Percentiles rank a stretch among this genome's conserved stretches.
These are phyloP conservation scores for Ophiostoma montium DNA, from an alignment of 2,329 filamentous ascomycete species.

Conservation along the genomic window DNA sequence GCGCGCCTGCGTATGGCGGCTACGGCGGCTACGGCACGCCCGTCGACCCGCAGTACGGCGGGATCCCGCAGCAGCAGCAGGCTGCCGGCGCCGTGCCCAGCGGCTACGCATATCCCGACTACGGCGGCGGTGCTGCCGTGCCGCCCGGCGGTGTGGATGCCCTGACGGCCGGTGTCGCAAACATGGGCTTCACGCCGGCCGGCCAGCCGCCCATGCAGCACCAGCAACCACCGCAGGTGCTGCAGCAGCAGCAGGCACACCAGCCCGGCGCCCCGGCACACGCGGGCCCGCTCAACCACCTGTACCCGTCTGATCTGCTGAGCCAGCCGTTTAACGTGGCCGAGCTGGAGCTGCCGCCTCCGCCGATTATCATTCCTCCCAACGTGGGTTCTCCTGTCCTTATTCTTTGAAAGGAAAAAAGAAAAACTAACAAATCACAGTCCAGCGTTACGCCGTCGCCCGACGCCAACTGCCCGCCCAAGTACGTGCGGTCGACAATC, in stretches of 20 bases:
- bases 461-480: conserved; percentile 77
- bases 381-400: conserved; percentile 52
- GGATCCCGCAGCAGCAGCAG: conserved; percentile 19
- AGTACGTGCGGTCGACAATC: conserved; percentile 89
- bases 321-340: conserved; percentile 88
- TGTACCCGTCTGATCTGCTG: conserved; percentile 83
- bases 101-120: conserved; percentile 55
- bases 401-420: neutral
- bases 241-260: conserved; percentile 32
- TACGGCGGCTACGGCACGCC: conserved; percentile 46
- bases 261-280: conserved; percentile 32
- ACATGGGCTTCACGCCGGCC: conserved; percentile 66
- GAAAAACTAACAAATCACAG: conserved; percentile 27
- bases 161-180: conserved; percentile 72
- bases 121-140: conserved; percentile 36
- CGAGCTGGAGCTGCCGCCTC: conserved; percentile 82
- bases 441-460: conserved; percentile 84
- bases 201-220: conserved; percentile 25
- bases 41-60: conserved; percentile 29
- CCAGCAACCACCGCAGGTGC: conserved; percentile 35
- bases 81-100: conserved; percentile 33
- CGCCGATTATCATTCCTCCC: conserved; percentile 76
- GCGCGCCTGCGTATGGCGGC: conserved; percentile 39
- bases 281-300: conserved; percentile 58
- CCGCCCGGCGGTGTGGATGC: conserved; percentile 46